Conservation (phyloP, 768 basidiomycete genomes). For the Boletus vermiculosoides region DNA sequence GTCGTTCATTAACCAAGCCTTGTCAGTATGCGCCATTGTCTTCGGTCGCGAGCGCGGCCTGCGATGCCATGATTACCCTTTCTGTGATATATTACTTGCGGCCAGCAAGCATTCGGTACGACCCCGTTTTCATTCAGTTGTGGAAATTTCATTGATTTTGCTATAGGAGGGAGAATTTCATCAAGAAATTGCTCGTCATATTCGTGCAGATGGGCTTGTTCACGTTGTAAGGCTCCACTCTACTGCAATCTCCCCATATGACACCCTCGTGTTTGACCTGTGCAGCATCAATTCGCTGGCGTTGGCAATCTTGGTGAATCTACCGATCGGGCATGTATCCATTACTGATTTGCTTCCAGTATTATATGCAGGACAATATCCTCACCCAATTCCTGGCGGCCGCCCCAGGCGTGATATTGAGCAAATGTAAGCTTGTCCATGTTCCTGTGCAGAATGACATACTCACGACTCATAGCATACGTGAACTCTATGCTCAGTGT, state of each 20-base stretch:
- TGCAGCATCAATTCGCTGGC: constrained; percentile 11
- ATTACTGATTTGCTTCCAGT: constrained; percentile 9
- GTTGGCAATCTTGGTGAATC: constrained; percentile 13
- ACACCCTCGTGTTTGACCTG: background rate
- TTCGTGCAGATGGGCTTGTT: constrained; percentile 14
- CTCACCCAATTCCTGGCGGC: background rate
- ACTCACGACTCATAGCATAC: constrained; percentile 14
- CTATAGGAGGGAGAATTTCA: constrained; percentile 2
- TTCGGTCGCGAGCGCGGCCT: constrained; percentile 2
- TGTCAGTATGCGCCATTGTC: background rate
- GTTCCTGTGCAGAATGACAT: background rate
- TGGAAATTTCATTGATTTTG: background rate
- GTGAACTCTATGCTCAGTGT: constrained; percentile 23
- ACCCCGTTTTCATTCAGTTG: background rate
- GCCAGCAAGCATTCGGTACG: constrained; percentile 6
- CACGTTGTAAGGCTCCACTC: constrained; percentile 13
- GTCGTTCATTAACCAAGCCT: background rate
- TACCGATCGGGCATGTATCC: background rate
- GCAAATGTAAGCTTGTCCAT: constrained; percentile 8
- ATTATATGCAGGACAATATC: background rate
- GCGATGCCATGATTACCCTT: constrained; percentile 12
- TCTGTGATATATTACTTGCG: constrained; percentile 13
- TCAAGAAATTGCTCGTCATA: constrained; percentile 10
- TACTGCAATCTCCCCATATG: background rate
- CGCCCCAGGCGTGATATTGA: constrained; percentile 13